Percentiles rank a stretch among this genome's conserved stretches.
Evolutionary conservation across 106 monocot species (phyloP).

Genomic region (Hemerocallis citrina): DNA sequence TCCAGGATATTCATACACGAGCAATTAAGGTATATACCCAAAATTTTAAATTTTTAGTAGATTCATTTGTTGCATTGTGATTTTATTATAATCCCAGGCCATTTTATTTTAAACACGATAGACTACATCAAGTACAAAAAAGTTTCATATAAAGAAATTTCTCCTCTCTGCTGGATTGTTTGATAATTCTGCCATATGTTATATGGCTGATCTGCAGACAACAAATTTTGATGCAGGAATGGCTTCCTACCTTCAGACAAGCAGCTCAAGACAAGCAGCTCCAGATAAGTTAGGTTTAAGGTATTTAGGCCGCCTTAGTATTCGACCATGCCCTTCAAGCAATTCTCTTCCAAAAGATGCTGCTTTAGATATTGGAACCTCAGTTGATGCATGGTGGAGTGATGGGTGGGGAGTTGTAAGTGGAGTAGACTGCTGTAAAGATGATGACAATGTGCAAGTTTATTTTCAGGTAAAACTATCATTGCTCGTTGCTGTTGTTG

Average conservation of each 20-base stretch:
- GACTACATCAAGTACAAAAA: too few relatives aligned
- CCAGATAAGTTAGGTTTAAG: conserved; percentile 77
- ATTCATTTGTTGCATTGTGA: background rate
- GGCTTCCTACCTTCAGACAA: conserved; percentile 51
- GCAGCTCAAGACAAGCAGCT: too few relatives aligned
- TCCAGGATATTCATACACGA: conserved; percentile 54
- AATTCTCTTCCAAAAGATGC: conserved; percentile 17
- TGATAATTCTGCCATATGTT: too few relatives aligned
- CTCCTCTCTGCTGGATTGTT: too few relatives aligned
- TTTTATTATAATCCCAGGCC: background rate
- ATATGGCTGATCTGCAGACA: too few relatives aligned
- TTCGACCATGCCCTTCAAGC: conserved; percentile 49
- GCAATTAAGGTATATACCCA: conserved; percentile 54
- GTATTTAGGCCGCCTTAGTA: conserved; percentile 41
- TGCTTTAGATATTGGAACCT: conserved; percentile 40
- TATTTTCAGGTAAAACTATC: conserved; percentile 63
- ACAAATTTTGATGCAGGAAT: conserved; percentile 68
- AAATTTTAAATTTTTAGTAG: background rate
- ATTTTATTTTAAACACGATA: too few relatives aligned
- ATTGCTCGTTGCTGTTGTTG: background rate
- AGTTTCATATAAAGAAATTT: too few relatives aligned
- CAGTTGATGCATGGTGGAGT: conserved; percentile 82
- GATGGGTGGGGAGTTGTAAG: conserved; percentile 91
- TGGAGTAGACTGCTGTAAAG: conserved; percentile 27
- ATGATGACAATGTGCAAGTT: conserved; percentile 54